phyloP scores from a whole-genome alignment of 2,329 filamentous ascomycete genomes.

The Diaporthe sp. region DNA sequence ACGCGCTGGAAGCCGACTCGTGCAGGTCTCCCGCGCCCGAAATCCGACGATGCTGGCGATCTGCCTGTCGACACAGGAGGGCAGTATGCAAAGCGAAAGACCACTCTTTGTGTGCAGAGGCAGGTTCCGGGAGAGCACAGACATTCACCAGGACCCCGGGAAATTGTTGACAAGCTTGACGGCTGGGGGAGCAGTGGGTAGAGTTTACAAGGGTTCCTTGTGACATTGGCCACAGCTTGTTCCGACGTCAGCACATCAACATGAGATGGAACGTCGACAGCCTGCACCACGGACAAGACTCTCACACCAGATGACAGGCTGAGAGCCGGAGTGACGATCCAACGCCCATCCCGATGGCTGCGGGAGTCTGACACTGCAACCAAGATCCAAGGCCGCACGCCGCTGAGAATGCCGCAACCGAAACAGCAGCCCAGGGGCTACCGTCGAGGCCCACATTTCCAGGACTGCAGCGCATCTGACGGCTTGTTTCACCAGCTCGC shows the following conservation, averaged over 20 bases:
- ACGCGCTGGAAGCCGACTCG: neutral
- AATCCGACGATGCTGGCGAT: neutral
- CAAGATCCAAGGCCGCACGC: neutral
- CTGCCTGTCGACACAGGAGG: neutral
- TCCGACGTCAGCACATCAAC: slow-evolving; percentile 34
- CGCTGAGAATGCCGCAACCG: slow-evolving; percentile 4
- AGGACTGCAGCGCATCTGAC: slow-evolving; percentile 17
- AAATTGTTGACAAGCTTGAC: slow-evolving; percentile 36
- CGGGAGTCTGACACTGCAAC: neutral
- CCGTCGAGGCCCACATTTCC: slow-evolving; percentile 27
- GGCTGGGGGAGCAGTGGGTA: slow-evolving; percentile 28
- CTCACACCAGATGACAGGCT: neutral
- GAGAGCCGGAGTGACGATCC: neutral
- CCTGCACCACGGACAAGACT: neutral
- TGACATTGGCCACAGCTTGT: slow-evolving; percentile 41
- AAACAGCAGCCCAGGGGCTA: slow-evolving; percentile 4
- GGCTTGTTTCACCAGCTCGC: slow-evolving; percentile 35
- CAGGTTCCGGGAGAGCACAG: slow-evolving; percentile 35
- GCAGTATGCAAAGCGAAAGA: neutral
- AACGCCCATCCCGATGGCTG: neutral
- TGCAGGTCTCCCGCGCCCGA: neutral
- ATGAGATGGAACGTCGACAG: neutral
- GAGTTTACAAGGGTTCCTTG: slow-evolving; percentile 35
- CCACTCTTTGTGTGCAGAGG: neutral
- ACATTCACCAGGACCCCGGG: slow-evolving; percentile 28